Percentiles rank a stretch among this genome's conserved stretches.
Evolutionary conservation across 2,329 filamentous ascomycete species (phyloP).

Genomic region (Penicillium sp.): DNA sequence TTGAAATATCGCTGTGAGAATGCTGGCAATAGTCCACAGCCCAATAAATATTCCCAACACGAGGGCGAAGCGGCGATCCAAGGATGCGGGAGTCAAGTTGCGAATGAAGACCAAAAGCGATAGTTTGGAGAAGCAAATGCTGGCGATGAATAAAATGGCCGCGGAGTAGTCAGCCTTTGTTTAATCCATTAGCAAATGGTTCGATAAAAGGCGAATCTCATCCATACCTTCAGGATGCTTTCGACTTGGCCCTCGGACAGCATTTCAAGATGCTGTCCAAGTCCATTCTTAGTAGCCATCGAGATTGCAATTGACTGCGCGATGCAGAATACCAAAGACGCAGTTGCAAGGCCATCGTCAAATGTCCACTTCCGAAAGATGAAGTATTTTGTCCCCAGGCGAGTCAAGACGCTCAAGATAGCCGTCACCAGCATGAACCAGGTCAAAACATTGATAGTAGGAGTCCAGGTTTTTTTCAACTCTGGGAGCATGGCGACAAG

Average conservation of each 20-base stretch:
- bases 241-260: constrained; percentile 9
- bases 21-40: constrained; percentile 16
- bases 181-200: background rate
- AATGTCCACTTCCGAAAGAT: constrained; percentile 23
- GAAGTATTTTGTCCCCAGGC: constrained; percentile 26
- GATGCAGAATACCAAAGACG: constrained; percentile 19
- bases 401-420: constrained; percentile 23
- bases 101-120: constrained; percentile 26
- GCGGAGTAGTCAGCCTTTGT: constrained; percentile 24
- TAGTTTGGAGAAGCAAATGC: constrained; percentile 25
- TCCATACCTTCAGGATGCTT: constrained; percentile 22
- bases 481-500: constrained; percentile 6
- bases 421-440: constrained; percentile 30
- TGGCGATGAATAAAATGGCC: constrained; percentile 22
- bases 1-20: constrained; percentile 22
- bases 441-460: constrained; percentile 25
- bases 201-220: background rate
- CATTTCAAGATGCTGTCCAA: constrained; percentile 20
- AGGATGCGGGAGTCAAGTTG: constrained; percentile 20
- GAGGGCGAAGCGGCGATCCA: constrained; percentile 18
- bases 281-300: constrained; percentile 22
- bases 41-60: constrained; percentile 12
- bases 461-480: constrained; percentile 14
- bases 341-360: constrained; percentile 25
- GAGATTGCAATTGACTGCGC: constrained; percentile 25